Evolutionary conservation across 495 filamentous ascomycete species (phyloP), one percentile per base, ranked within the genome.

Genomic region (Aspergillus avenaceus): DNA sequence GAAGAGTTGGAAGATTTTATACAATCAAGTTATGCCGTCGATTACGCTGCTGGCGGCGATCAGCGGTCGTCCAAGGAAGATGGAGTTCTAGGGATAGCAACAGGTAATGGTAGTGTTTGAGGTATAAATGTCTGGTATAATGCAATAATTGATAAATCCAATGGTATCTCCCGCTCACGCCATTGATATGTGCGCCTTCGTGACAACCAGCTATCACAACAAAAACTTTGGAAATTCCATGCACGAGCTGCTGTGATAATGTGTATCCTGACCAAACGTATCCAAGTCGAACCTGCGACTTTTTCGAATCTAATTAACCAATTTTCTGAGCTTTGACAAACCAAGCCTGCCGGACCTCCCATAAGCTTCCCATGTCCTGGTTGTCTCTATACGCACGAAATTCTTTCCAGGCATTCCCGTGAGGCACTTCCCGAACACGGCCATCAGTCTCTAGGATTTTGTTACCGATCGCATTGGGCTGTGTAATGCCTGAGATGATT

Each of bases 1-100:
- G 91, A 97, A 63, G 93, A 97, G 69, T 60, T 97, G 31, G 93
- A 97, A 64, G 93, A 97, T 49, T 97, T 97, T 70, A 84, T 96
- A 25, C 88, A 93, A 56, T 86, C 88, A 19, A 96, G 90, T 53
- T 78, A 85, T 53, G 85, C 85, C 1, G 90, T 91, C 28, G 91
- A 93, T 64, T 87, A 91, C 58, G 82, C 67, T 23, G 64, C 62
- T 21, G 63, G 71, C 55, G 54, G 59, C n/a, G 67, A 71, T 50
- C 50, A 59, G 28, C 45, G 55, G 32, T 36, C 56, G 23, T 32
- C 54, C 24, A 60, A 55, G 44, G 55, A 72, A 52, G 61, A 53
- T 14, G 34, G 52, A 40, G 54, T 48, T 8, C 21, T 38, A 41
- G 45, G 43, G 8, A 53, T 53, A 45, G 45, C 45, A 25, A 1